Percentiles rank a stretch among this genome's conserved stretches.
Evolutionary conservation across 2,329 filamentous ascomycete species (phyloP).

Genomic region (Epichloe festucae): DNA sequence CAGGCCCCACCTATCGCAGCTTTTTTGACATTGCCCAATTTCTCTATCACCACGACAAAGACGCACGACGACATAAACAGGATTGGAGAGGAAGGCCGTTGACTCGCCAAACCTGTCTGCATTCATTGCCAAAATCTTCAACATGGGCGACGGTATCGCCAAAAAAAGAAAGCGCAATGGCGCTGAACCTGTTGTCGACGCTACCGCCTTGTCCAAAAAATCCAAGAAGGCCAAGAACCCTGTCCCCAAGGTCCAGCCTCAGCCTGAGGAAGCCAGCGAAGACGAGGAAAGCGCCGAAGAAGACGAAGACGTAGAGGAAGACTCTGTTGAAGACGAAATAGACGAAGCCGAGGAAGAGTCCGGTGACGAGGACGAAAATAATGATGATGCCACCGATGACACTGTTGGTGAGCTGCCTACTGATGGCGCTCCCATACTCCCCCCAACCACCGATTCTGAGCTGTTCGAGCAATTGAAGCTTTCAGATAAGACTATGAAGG

Average conservation of each 20-base stretch:
- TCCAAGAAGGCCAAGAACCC: conserved; percentile 30
- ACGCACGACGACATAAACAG: neutral
- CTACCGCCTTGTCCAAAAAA: conserved; percentile 20
- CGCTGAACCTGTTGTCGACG: conserved; percentile 16
- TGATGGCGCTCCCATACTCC: conserved; percentile 34
- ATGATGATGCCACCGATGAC: conserved; percentile 13
- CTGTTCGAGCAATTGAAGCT: conserved; percentile 74
- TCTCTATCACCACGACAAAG: neutral
- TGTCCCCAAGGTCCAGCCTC: conserved; percentile 16
- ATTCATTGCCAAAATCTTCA: conserved; percentile 2
- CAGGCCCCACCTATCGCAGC: conserved; percentile 2
- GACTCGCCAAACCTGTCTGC: neutral
- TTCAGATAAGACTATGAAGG: conserved; percentile 77
- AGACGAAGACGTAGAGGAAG: conserved; percentile 15
- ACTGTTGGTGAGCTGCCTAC: conserved; percentile 21
- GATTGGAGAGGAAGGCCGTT: neutral
- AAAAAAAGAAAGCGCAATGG: conserved; percentile 36
- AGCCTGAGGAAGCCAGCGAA: conserved; percentile 16
- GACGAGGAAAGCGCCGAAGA: conserved; percentile 16
- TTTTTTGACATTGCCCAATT: neutral
- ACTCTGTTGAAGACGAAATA: conserved; percentile 12
- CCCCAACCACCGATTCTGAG: conserved; percentile 48
- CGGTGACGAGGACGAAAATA: conserved; percentile 10
- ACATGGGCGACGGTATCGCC: conserved; percentile 22
- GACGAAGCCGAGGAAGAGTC: conserved; percentile 14